Evolutionary conservation across 306 rosid species (phyloP), one percentile per base, ranked within the genome.

Genomic region (Inga leiocalycina): DNA sequence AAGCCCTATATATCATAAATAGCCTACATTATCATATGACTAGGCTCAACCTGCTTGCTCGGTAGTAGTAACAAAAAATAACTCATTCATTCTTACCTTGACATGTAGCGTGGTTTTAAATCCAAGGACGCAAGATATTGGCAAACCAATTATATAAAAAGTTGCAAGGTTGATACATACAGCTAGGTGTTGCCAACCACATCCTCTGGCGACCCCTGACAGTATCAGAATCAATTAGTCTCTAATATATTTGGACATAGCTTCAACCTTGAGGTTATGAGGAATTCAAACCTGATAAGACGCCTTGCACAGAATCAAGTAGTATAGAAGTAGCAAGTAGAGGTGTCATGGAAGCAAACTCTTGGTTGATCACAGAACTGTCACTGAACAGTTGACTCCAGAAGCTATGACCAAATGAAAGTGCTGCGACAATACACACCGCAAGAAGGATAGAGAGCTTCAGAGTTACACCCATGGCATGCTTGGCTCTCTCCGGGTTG

Each of bases 121-220:
- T 11, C 76, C 97, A 67, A 93, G 92, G 79, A 92, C 5, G 73
- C 84, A 66, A 61, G 97, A 88, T 34, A 91, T 74, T 27, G 99
- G 89, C 51, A 94, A 82, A 56, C 98, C 99, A 75, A 93, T 83
- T 6, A 88, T 73, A 82, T 91, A 96, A 83, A 91, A 93, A 13
- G 91, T 80, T 34, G 76, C 91, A 82, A 93, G 89, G 86, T 96
- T 93, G 27, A 89, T 88, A 81, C 66, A 88, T 52, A 85, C 89
- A 62, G 82, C 98, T 72, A 93, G 76, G 39, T 93, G 93, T 84
- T 93, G 98, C 92, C 90, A 90, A 10, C 98, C 99, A 57, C 94
- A 87, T 76, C 97, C 99, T 91, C 98, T 91, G n/a, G 86, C 91
- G 82, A 89, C 96, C 32, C 99, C 98, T 96, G 87, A 14, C 8